Base-by-base conservation (phyloP, 352 stramenopile species). In the Globisporangium iwayamae region DNA sequence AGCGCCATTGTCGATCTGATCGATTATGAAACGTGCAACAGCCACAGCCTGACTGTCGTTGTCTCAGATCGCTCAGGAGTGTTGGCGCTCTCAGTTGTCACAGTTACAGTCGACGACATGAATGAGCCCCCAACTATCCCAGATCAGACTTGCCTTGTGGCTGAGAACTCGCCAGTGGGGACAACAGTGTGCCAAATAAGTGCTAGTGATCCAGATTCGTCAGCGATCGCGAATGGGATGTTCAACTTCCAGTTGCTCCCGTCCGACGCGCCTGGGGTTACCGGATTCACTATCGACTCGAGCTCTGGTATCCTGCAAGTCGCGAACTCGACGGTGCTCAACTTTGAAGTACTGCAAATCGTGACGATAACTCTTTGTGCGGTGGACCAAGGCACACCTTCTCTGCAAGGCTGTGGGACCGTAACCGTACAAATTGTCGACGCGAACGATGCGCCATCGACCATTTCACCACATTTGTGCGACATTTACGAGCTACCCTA, bases 401-500 rank as follows among this genome's bases (percentile, higher is more conserved):
- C 59, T 3, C 22, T 64, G 9, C 59, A 57, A 51, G 36, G 47
- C 4, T 64, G 59, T 30, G 59, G 47, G 4, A 22, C 32, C 4
- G 47, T 58, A 1, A 57, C 20, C 0, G 25, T 64, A 3, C 22
- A 22, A 14, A 51, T 64, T 20, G 9, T 47, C 11, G 59, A 64
- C 9, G 46, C 22, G 4, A 64, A 64, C 46, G 59, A 64, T n/a
- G 59, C 34, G 0, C 59, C 59, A 25, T 20, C 47, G 2, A 38
- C n/a, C 8, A 36, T 64, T 13, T 57, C 47, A 7, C 59, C 47
- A 9, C 59, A 51, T 16, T 0, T 3, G n/a, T 64, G 59, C 32
- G 32, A 57, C 18, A 48, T 64, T 14, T 18, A 56, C 18, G 59
- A 64, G 20, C 30, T 64, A 18, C 28, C 59, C 20, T 64, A 64